phyloP scores from a whole-genome alignment of 768 basidiomycete species.

The Lenzites betulinus region DNA sequence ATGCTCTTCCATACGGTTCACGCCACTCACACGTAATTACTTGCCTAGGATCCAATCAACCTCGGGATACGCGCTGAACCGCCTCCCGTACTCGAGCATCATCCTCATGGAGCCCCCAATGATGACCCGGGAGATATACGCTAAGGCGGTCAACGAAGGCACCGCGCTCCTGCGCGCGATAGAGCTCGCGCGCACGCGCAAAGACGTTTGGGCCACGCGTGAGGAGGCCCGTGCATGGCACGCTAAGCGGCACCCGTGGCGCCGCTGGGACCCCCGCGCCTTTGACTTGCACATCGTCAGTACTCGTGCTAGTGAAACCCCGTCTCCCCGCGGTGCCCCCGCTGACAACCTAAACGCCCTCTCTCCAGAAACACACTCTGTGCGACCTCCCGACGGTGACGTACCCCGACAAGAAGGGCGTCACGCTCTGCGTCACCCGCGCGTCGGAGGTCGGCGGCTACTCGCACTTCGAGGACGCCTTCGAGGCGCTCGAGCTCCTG shows the following conservation, averaged over 20 bases:
- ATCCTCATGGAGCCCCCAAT: slow-evolving; percentile 13
- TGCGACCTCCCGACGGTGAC: slow-evolving; percentile 23
- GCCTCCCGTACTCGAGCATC: slow-evolving; percentile 8
- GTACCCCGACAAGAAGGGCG: slow-evolving; percentile 28
- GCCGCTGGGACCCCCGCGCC: slow-evolving; percentile 2
- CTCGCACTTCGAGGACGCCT: slow-evolving; percentile 16
- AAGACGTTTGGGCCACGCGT: slow-evolving; percentile 7
- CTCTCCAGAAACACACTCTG: slow-evolving; percentile 13
- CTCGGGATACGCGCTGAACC: neutral
- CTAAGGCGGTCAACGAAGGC: neutral
- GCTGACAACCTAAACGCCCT: neutral
- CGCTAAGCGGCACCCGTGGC: slow-evolving; percentile 12
- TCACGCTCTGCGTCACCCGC: slow-evolving; percentile 26
- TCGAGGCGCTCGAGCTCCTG: slow-evolving; percentile 7
- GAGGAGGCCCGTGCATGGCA: slow-evolving; percentile 4
- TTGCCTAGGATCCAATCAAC: neutral
- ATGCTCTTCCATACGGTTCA: too few relatives aligned
- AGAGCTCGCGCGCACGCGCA: neutral
- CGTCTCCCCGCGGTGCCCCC: too few relatives aligned
- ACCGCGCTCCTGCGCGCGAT: neutral
- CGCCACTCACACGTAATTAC: neutral
- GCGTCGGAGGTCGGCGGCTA: slow-evolving; percentile 25
- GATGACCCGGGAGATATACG: slow-evolving; percentile 1
- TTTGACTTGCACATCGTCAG: slow-evolving; percentile 12
- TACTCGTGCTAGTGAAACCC: too few relatives aligned